A percentile compares a stretch with the other conserved stretches of the same genome.
These are phyloP conservation scores for Plectosphaerella cucumerina DNA, from an alignment of 2,329 filamentous ascomycete species.

Conservation along the genomic window DNA sequence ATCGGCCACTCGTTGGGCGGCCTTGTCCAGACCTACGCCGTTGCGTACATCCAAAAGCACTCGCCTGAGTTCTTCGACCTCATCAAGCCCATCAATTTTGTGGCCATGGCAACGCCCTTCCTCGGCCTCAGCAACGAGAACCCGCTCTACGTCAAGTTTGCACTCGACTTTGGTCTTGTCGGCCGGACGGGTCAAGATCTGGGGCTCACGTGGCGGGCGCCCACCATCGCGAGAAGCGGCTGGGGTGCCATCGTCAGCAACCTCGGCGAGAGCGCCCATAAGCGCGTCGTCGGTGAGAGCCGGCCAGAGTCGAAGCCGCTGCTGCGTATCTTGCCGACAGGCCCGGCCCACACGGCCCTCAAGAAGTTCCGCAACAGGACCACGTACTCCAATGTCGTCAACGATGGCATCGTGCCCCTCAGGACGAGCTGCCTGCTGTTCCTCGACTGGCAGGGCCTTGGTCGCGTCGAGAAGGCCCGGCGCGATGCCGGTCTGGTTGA, in stretches of 20 bases:
- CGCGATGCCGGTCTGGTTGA: slow-evolving; percentile 89
- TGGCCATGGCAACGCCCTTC: slow-evolving; percentile 81
- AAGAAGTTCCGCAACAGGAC: slow-evolving; percentile 88
- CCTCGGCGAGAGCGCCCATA: slow-evolving; percentile 64
- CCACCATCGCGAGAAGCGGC: slow-evolving; percentile 77
- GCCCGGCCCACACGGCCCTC: slow-evolving; percentile 82
- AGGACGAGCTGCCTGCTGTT: slow-evolving; percentile 96
- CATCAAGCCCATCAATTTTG: slow-evolving; percentile 87
- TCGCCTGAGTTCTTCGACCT: slow-evolving; percentile 84
- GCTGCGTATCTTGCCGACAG: slow-evolving; percentile 82
- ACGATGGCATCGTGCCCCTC: slow-evolving; percentile 93
- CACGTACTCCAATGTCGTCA: slow-evolving; percentile 94
- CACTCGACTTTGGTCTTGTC: slow-evolving; percentile 90
- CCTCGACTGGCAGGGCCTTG: slow-evolving; percentile 91
- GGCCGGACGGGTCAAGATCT: slow-evolving; percentile 95
- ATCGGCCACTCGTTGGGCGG: slow-evolving; percentile 89
- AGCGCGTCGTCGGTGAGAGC: slow-evolving; percentile 51
- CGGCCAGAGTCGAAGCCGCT: slow-evolving; percentile 85
- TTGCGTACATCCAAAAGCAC: slow-evolving; percentile 96
- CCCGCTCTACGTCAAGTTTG: slow-evolving; percentile 94
- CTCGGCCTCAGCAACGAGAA: slow-evolving; percentile 95
- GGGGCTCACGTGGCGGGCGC: slow-evolving; percentile 89
- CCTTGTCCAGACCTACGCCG: slow-evolving; percentile 85
- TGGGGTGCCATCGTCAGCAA: slow-evolving; percentile 87
- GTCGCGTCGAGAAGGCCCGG: slow-evolving; percentile 88